Evolutionary conservation across 441 rosid genomes (phyloP).

Genomic region (Aleurites moluccanus): DNA sequence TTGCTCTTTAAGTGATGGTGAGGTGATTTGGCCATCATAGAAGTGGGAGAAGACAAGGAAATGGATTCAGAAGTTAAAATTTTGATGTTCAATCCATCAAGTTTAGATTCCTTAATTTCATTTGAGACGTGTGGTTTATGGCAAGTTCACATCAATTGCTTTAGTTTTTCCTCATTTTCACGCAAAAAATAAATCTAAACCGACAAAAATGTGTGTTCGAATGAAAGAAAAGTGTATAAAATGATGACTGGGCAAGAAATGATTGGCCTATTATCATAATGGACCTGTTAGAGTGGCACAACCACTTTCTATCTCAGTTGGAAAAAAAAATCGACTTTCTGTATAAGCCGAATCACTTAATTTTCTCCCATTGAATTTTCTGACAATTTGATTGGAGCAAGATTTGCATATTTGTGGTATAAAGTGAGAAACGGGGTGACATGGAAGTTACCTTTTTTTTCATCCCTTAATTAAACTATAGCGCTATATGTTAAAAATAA

Average conservation of each 20-base stretch:
- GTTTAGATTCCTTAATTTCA: not conserved
- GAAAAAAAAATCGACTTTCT: too few relatives aligned
- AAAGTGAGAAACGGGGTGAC: too few relatives aligned
- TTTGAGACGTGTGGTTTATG: not conserved
- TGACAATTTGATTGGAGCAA: not conserved
- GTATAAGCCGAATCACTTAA: not conserved
- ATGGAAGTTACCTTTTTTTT: not conserved
- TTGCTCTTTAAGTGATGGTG: conserved; percentile 5
- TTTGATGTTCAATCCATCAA: not conserved
- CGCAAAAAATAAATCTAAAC: not conserved
- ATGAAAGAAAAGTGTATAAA: not conserved
- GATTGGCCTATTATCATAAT: too few relatives aligned
- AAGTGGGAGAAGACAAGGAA: not conserved
- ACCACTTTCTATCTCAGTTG: too few relatives aligned
- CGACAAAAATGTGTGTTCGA: too few relatives aligned
- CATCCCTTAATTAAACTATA: not conserved
- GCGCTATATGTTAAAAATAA: not conserved
- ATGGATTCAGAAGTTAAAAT: not conserved
- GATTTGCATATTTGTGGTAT: not conserved
- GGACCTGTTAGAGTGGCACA: too few relatives aligned
- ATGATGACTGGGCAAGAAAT: not conserved
- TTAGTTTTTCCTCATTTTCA: not conserved
- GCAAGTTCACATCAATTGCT: not conserved
- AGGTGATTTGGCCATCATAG: not conserved
- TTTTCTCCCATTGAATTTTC: not conserved